Evolutionary conservation across 176 grass and related monocot species (phyloP), one percentile per base, ranked within the genome.

Genomic region (Carex littledalei): DNA sequence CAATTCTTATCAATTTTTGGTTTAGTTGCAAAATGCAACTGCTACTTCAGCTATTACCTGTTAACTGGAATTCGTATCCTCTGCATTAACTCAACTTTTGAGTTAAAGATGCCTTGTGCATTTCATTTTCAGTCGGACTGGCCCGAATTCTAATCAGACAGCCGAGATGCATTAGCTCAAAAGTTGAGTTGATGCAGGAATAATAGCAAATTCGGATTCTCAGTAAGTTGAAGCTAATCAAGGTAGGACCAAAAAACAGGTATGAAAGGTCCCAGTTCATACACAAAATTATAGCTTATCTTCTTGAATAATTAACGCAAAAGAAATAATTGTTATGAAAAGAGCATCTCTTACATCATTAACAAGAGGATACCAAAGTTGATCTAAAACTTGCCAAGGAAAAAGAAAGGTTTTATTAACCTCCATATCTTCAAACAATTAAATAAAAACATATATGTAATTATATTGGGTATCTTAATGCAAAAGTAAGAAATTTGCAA

Each of bases 351-450:
- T 91, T 90, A 94, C 94, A 97, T 97, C 94, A 97, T 97, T 55
- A 97, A 86, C 78, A 97, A 87, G 57, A 90, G 90, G 81, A 97
- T 94, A 79, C 92, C 94, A 85, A 97, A 97, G 85, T 94, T 97
- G 55, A 97, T 92, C 18, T 90, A 97, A 79, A 97, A 97, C 4
- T 39, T 32, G 3, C 88, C 94, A 49, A 97, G 90, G 62, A 89
- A 97, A 87, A 97, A 86, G 80, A 97, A 94, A 68, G 52, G 91
- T 43, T 92, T 92, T 84, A 97, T 67, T 43, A 97, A 67, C 79
- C 92, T 92, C 94, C 92, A 97, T 90, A 97, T 89, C 94, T 94
- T 67, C 32, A 67, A 86, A 65, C 20, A 35, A 11, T 53, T 64
- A 57, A 63, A 89, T 14, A 4, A 67, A 87, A 76, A 26, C 26